Percentiles rank a stretch among this genome's conserved stretches.
phyloP scores from a whole-genome alignment of 495 filamentous ascomycete genomes.

The Penicillium crystallinum region DNA sequence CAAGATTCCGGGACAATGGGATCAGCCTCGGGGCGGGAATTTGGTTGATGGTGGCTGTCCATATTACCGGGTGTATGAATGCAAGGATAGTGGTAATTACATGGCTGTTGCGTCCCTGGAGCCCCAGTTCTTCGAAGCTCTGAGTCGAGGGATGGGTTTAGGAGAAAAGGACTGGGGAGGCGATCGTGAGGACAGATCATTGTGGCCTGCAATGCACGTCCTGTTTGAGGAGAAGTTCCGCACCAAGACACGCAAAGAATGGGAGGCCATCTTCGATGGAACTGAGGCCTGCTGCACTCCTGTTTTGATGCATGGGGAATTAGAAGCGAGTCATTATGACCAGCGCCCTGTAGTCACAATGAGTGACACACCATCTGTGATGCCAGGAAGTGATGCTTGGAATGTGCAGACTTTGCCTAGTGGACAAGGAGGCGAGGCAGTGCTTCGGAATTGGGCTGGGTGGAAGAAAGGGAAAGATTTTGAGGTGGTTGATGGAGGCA shows the following conservation, averaged over 20 bases:
- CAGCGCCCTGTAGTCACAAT: conserved; percentile 66
- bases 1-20: conserved; percentile 48
- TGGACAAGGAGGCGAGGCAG: conserved; percentile 58
- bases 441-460: conserved; percentile 61
- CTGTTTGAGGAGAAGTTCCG: conserved; percentile 54
- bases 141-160: conserved; percentile 54
- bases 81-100: conserved; percentile 60
- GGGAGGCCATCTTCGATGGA: conserved; percentile 70
- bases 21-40: conserved; percentile 58
- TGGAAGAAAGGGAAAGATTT: conserved; percentile 63
- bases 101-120: conserved; percentile 79
- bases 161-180: conserved; percentile 22
- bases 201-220: conserved; percentile 54
- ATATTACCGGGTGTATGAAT: conserved; percentile 72
- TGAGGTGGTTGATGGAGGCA: conserved; percentile 6
- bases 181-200: conserved; percentile 37
- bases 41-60: conserved; percentile 69
- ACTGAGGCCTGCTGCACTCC: conserved; percentile 85
- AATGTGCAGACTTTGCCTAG: conserved; percentile 44
- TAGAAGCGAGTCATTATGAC: conserved; percentile 56
- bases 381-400: conserved; percentile 53
- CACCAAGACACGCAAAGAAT: conserved; percentile 60
- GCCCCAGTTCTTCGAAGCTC: conserved; percentile 57
- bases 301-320: conserved; percentile 59
- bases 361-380: conserved; percentile 50